Percentiles rank a stretch among this genome's conserved stretches.
Evolutionary conservation across 768 basidiomycete species (phyloP).

Genomic region (Amanita inopinata): DNA sequence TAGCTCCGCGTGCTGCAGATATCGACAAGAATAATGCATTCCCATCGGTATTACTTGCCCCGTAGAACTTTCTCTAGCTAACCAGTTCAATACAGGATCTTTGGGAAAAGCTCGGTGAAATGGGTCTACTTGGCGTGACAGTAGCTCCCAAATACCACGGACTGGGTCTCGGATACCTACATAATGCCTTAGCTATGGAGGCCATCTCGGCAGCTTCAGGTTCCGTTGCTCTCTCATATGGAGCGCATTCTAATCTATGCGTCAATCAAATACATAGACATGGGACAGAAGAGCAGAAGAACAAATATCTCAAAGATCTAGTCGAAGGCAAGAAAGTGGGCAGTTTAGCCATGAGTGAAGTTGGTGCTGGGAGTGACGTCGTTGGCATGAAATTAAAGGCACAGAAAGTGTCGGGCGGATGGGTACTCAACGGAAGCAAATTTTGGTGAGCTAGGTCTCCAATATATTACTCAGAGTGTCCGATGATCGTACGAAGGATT

Average conservation of each 20-base stretch:
- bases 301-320: slow-evolving; percentile 75
- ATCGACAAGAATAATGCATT: slow-evolving; percentile 82
- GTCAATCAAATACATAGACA: slow-evolving; percentile 80
- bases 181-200: slow-evolving; percentile 92
- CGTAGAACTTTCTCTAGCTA: slow-evolving; percentile 1
- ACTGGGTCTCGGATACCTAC: slow-evolving; percentile 72
- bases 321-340: slow-evolving; percentile 78
- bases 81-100: slow-evolving; percentile 45
- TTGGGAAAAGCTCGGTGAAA: slow-evolving; percentile 82
- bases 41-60: slow-evolving; percentile 40
- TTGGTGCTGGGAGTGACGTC: slow-evolving; percentile 90
- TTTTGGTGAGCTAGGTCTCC: slow-evolving; percentile 60
- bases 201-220: slow-evolving; percentile 85
- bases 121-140: slow-evolving; percentile 89
- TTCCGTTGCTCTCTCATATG: slow-evolving; percentile 86
- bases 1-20: slow-evolving; percentile 78
- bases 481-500: slow-evolving; percentile 47
- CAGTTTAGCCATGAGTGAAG: slow-evolving; percentile 90
- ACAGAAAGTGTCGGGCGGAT: slow-evolving; percentile 68
- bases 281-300: slow-evolving; percentile 76
- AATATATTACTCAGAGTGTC: not conserved
- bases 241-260: slow-evolving; percentile 87
- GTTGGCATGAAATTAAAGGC: slow-evolving; percentile 85
- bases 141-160: slow-evolving; percentile 77
- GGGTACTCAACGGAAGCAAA: slow-evolving; percentile 80